A percentile compares a stretch with the other conserved stretches of the same genome.
Evolutionary conservation across 208 protist genomes (phyloP).

Genomic region (Kentomonas sorsogonicus): DNA sequence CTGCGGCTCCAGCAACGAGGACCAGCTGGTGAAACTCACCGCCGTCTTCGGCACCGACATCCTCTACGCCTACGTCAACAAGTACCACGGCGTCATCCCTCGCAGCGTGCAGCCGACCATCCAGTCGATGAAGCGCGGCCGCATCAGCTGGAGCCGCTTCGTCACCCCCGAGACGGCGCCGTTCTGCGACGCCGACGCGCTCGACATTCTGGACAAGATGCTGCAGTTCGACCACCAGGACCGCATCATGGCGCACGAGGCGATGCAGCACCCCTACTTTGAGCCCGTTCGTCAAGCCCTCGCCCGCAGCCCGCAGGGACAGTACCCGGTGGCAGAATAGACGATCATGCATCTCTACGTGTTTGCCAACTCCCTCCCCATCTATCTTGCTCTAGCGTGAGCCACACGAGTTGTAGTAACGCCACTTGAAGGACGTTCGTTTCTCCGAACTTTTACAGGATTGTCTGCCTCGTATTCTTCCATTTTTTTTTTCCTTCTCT

Average conservation of each 20-base stretch:
- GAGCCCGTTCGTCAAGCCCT: conserved; percentile 73
- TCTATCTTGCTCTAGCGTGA: no score
- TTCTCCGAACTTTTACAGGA: no score
- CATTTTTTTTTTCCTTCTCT: no score
- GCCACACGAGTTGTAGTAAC: no score
- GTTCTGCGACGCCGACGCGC: conserved; percentile 89
- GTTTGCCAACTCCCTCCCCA: no score
- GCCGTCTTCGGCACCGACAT: conserved; percentile 95
- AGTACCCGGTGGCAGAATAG: no score
- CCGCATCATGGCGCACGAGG: conserved; percentile 95
- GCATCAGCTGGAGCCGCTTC: conserved; percentile 38
- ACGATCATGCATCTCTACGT: no score
- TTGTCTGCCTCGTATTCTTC: no score
- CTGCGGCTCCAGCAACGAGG: conserved; percentile 96
- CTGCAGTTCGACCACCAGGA: conserved; percentile 96
- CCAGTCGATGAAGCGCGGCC: conserved; percentile 10
- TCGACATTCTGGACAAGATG: conserved; percentile 97
- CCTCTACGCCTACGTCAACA: conserved; percentile 92
- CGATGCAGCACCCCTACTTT: conserved; percentile 99
- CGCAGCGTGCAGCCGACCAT: conserved; percentile 70
- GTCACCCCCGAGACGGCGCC: conserved; percentile 36
- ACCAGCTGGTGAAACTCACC: conserved; percentile 96
- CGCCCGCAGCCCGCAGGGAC: conserved; percentile 35
- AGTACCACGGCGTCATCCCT: conserved; percentile 94
- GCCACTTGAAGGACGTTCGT: no score